Evolutionary conservation across 176 grass and related monocot genomes (phyloP).

Genomic region (Puya raimondii): DNA sequence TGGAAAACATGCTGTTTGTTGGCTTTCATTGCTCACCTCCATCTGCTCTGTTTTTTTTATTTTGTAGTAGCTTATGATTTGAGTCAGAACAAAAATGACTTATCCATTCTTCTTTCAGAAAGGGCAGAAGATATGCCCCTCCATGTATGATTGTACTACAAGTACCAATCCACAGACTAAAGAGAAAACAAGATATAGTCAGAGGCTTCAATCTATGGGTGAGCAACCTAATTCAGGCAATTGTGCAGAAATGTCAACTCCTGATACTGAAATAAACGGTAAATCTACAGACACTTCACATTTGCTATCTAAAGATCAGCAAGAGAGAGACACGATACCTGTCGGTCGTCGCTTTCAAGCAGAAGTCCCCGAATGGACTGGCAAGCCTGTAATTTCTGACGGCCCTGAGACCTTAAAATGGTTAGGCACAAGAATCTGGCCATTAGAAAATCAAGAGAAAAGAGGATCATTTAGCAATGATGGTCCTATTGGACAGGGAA

Average conservation of each 20-base stretch:
- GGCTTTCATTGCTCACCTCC: too few species aligned
- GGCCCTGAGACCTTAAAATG: conserved; percentile 40
- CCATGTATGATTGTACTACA: conserved; percentile 17
- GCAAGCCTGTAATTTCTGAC: conserved; percentile 21
- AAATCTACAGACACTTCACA: conserved; percentile 1
- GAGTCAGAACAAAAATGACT: too few species aligned
- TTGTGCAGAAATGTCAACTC: conserved; percentile 8
- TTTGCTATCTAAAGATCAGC: conserved; percentile 27
- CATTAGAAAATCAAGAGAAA: conserved; percentile 29
- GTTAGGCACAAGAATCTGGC: conserved; percentile 52
- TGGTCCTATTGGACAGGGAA: conserved; percentile 40
- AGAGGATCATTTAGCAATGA: neutral
- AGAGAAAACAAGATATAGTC: conserved; percentile 15
- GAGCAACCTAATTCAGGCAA: neutral
- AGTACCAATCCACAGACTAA: neutral
- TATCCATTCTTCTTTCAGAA: conserved; percentile 10
- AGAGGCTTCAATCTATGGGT: conserved; percentile 8
- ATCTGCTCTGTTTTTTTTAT: too few species aligned
- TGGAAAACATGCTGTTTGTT: too few species aligned
- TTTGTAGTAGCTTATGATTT: too few species aligned
- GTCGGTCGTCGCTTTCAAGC: conserved; percentile 32
- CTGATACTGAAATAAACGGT: conserved; percentile 15
- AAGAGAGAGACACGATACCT: conserved; percentile 22
- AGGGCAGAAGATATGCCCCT: conserved; percentile 28
- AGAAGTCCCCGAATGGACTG: conserved; percentile 43